Percentiles rank a stretch among this genome's conserved stretches.
phyloP scores from a whole-genome alignment of 139 green algal species.

The Chlamydomonas asymmetrica region DNA sequence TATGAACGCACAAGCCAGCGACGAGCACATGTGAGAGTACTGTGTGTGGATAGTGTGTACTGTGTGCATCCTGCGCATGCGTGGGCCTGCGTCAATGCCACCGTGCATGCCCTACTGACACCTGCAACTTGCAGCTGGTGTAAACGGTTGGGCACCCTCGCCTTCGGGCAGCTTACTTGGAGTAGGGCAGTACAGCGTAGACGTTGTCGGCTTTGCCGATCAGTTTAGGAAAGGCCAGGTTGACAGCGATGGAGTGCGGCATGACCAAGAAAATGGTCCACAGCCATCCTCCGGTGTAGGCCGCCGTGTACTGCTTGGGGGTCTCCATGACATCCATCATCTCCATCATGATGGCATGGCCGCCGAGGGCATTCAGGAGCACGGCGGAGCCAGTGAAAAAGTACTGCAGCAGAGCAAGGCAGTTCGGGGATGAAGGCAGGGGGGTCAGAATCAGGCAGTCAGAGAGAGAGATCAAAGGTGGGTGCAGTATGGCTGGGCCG shows the following conservation, averaged over 20 bases:
- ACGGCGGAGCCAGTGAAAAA: slow-evolving; percentile 31
- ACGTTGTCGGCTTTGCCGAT: slow-evolving; percentile 35
- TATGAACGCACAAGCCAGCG: too few species aligned
- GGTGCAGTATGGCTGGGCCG: not conserved
- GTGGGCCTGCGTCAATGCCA: too few species aligned
- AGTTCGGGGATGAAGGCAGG: too few species aligned
- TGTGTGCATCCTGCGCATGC: too few species aligned
- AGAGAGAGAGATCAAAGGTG: not conserved
- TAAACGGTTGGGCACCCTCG: too few species aligned
- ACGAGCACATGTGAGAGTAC: too few species aligned
- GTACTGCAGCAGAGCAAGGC: not conserved
- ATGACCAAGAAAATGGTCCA: slow-evolving; percentile 30
- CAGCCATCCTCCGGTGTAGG: slow-evolving; percentile 28
- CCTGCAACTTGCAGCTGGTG: too few species aligned
- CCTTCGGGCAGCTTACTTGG: too few species aligned
- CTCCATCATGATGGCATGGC: slow-evolving; percentile 24
- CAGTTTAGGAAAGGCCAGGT: slow-evolving; percentile 10
- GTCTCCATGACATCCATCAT: slow-evolving; percentile 39
- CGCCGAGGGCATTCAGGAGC: slow-evolving; percentile 27
- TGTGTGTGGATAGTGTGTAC: too few species aligned
- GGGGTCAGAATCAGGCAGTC: not conserved
- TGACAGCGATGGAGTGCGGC: slow-evolving; percentile 36
- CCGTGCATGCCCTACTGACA: too few species aligned
- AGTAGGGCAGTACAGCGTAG: slow-evolving; percentile 26
- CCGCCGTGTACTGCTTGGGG: slow-evolving; percentile 13